phyloP scores from a whole-genome alignment of 2,329 filamentous ascomycete genomes.

The Penicillium sumatraense region DNA sequence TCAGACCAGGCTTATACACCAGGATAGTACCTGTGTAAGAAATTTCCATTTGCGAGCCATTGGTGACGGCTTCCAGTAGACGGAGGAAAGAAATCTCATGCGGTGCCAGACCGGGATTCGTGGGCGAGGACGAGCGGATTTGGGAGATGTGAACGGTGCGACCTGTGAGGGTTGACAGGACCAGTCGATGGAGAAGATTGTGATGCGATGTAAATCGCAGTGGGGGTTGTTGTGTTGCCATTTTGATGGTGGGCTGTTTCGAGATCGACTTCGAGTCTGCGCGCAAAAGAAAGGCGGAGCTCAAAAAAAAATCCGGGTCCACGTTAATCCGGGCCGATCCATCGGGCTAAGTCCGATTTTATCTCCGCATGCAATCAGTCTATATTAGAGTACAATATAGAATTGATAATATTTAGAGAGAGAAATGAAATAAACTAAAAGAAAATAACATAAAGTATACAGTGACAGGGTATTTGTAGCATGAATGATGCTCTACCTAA shows the following conservation, averaged over 20 bases:
- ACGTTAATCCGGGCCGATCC: conserved; percentile 33
- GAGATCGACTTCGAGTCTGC: conserved; percentile 9
- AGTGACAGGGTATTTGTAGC: too few species aligned
- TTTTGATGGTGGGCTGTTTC: conserved; percentile 23
- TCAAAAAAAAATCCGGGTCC: conserved; percentile 35
- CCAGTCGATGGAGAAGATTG: conserved; percentile 79
- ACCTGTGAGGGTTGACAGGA: conserved; percentile 89
- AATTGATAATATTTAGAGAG: too few species aligned
- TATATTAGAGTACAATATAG: neutral
- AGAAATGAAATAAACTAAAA: too few species aligned
- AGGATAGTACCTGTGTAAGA: conserved; percentile 94
- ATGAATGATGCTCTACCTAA: too few species aligned
- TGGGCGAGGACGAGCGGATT: conserved; percentile 85
- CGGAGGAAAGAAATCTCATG: conserved; percentile 96
- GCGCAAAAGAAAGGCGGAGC: conserved; percentile 13
- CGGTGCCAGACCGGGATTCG: conserved; percentile 83
- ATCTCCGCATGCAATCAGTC: conserved; percentile 31
- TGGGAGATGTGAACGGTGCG: conserved; percentile 88
- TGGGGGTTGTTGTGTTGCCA: conserved; percentile 52
- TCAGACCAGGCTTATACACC: conserved; percentile 87
- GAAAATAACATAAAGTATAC: too few species aligned
- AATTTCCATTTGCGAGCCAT: conserved; percentile 92
- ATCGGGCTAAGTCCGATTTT: conserved; percentile 30
- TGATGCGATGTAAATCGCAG: conserved; percentile 83
- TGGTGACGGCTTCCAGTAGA: conserved; percentile 91